These are phyloP conservation scores for Mortierella sp. DNA, from an alignment of 371 early-diverging fungal genomes.

Conservation along the genomic window DNA sequence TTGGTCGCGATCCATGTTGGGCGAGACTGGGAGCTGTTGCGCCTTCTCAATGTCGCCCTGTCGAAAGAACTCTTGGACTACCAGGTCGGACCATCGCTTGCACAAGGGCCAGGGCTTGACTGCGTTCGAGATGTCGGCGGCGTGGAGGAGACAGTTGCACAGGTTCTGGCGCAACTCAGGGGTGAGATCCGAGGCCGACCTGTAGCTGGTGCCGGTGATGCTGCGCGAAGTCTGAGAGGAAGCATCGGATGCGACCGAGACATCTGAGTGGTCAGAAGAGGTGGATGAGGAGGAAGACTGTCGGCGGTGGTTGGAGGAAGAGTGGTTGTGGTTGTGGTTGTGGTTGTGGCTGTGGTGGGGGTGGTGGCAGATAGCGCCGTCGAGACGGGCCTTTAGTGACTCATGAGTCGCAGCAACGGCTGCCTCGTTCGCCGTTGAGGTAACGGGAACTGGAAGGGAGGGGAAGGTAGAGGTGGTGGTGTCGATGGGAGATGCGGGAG, in stretches of 20 bases:
- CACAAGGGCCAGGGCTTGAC: conserved; percentile 88
- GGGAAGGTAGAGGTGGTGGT: not conserved
- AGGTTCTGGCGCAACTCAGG: conserved; percentile 70
- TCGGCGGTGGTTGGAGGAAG: conserved; percentile 26
- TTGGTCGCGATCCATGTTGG: conserved; percentile 87
- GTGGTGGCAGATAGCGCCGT: conserved; percentile 13
- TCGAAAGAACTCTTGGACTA: conserved; percentile 86
- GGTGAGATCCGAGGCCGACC: conserved; percentile 32
- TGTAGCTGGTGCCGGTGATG: not conserved
- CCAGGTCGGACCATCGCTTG: conserved; percentile 87
- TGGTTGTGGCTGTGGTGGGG: not conserved
- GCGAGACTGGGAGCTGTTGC: conserved; percentile 81
- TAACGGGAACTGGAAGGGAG: not conserved
- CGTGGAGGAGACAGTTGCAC: conserved; percentile 84
- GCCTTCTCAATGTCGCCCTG: conserved; percentile 89
- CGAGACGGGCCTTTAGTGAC: conserved; percentile 5
- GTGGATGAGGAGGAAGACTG: conserved; percentile 32
- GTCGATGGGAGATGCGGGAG: not conserved
- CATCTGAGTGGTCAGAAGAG: conserved; percentile 29
- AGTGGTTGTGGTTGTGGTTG: conserved; percentile 8
- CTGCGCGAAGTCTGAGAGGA: conserved; percentile 30
- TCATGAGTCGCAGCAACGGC: not conserved
- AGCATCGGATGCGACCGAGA: conserved; percentile 17
- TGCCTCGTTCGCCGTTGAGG: not conserved
- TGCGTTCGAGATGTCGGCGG: conserved; percentile 92